Evolutionary conservation across 768 basidiomycete species (phyloP), one percentile per base, ranked within the genome.

Genomic region (Lactarius indigo): DNA sequence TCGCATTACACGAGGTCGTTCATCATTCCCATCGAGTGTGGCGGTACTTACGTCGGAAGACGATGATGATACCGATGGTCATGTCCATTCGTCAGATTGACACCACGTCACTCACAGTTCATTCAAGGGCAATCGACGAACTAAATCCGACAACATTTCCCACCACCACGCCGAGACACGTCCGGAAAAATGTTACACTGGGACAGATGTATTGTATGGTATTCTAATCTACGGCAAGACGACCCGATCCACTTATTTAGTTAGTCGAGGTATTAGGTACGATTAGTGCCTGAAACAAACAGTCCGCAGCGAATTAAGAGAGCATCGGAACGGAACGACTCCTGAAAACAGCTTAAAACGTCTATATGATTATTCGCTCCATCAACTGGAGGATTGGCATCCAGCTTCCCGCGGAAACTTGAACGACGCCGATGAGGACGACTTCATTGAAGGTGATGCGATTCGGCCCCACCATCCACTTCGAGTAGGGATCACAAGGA

Each of bases 341-440:
- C n/a, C 52, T 33, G 31, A 28, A 42, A 20, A 5, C 26, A 15
- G 17, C 26, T 12, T 26, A 50, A 47, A n/a, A 28, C 30, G 7
- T 17, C 65, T 37, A 67, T 18, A 68, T 35, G 20, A 69, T 18
- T 57, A 69, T 35, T 9, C 64, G 68, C 1, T 3, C 4, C 39
- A n/a, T 42, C 52, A 66, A 13, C 55, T 64, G 68, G 7, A 69
- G 65, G 30, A 69, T 60, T 4, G 68, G 68, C 68, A 63, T 68
- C 68, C 68, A 69, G 8, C 61, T 68, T 15, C 68, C 68, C 1
- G 37, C 57, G 1, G 68, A 69, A 30, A 69, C 68, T 56, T 69
- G 68, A 23, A 69, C 59, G 41, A 68, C 42, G 8, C 68, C 68
- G 9, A 69, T 64, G 41, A 69, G 47, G 17, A 68, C 35, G 35